A percentile compares a stretch with the other conserved stretches of the same genome.
Evolutionary conservation across 108 stramenopile genomes (phyloP).

Genomic region (Conticribra guillardii): DNA sequence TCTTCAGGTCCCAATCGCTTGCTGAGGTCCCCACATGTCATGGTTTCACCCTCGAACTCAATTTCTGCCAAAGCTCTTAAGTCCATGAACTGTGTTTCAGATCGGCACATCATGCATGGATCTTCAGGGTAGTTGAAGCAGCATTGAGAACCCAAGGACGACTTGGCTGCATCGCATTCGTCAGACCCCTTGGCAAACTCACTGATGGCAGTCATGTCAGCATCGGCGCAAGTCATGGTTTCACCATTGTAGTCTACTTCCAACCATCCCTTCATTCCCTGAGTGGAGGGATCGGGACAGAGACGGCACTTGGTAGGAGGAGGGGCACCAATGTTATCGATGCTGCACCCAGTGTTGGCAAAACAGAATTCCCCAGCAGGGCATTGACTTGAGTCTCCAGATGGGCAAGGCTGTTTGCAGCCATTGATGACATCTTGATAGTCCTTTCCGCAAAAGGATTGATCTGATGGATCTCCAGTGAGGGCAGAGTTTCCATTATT

Average conservation of each 20-base stretch:
- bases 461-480: conserved; percentile 44
- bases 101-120: conserved; percentile 51
- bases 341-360: conserved; percentile 48
- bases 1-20: conserved; percentile 43
- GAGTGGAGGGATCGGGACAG: conserved; percentile 49
- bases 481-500: conserved; percentile 41
- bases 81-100: conserved; percentile 49
- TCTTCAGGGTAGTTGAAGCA: conserved; percentile 45
- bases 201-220: conserved; percentile 36
- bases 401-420: conserved; percentile 45
- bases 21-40: conserved; percentile 42
- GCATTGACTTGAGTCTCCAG: conserved; percentile 44
- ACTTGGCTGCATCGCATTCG: conserved; percentile 47
- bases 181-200: conserved; percentile 32
- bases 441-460: conserved; percentile 50
- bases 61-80: conserved; percentile 35
- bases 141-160: conserved; percentile 33
- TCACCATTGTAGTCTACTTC: conserved; percentile 41
- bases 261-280: conserved; percentile 53
- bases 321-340: conserved; percentile 46
- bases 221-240: conserved; percentile 47
- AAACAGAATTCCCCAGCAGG: conserved; percentile 42
- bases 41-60: conserved; percentile 37
- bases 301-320: conserved; percentile 51
- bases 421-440: conserved; percentile 45